Percentiles rank a stretch among this genome's conserved stretches.
phyloP scores from a whole-genome alignment of 2,329 filamentous ascomycete genomes.

The Colletotrichum magnum region DNA sequence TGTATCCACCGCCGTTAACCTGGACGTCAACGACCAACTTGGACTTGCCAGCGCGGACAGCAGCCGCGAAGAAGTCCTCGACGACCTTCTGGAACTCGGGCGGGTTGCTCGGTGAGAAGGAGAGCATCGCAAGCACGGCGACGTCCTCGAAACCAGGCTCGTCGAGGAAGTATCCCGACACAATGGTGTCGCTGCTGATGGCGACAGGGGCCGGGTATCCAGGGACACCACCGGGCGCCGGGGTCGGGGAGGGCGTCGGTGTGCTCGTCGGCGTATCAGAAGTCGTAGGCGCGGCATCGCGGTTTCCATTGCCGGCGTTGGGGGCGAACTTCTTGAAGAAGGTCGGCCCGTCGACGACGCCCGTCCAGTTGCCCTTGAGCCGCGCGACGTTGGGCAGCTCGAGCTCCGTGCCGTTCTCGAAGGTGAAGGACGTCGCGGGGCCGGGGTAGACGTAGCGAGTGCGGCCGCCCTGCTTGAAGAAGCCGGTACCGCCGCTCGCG shows the following conservation, averaged over 20 bases:
- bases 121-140: slow-evolving; percentile 47
- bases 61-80: slow-evolving; percentile 51
- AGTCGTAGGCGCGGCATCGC: not conserved
- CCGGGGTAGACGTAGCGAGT: slow-evolving; percentile 46
- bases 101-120: slow-evolving; percentile 45
- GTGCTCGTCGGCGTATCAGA: not conserved
- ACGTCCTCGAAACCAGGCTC: slow-evolving; percentile 51
- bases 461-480: slow-evolving; percentile 49
- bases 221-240: not conserved
- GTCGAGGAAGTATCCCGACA: slow-evolving; percentile 51
- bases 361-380: slow-evolving; percentile 47
- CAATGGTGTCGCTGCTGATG: slow-evolving; percentile 44
- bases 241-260: not conserved
- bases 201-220: slow-evolving; percentile 49
- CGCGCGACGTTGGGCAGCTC: slow-evolving; percentile 48
- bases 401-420: slow-evolving; percentile 51
- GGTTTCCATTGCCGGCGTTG: slow-evolving; percentile 7
- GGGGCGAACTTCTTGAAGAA: slow-evolving; percentile 52
- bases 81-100: slow-evolving; percentile 53
- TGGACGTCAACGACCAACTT: slow-evolving; percentile 73
- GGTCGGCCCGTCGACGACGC: slow-evolving; percentile 49
- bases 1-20: slow-evolving; percentile 70
- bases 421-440: slow-evolving; percentile 51
- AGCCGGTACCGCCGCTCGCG: slow-evolving; percentile 42
- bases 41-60: slow-evolving; percentile 64